Base-by-base conservation (phyloP, 2,329 filamentous ascomycete species). In the Talaromyces sp. region DNA sequence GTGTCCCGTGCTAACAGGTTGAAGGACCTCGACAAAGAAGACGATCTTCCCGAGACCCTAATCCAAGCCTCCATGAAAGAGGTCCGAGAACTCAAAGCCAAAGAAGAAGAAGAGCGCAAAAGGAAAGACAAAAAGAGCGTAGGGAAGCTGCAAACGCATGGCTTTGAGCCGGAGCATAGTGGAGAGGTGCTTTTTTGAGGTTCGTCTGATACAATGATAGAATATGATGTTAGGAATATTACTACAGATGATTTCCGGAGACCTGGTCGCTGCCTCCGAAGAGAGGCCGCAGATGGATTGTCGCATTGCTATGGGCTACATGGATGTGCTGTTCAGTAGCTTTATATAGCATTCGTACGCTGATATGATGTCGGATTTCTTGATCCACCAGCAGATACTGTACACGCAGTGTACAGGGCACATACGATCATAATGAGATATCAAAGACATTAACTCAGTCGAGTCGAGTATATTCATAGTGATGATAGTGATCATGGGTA, bases 1-100 rank as follows among this genome's bases (percentile, higher is more conserved):
- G 1, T 37, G 35, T 10, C 10, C 3, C 6, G 1, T 33, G 43
- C 5, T 62, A 35, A 47, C 5, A 3, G 43, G 3, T 8, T 50
- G 3, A n/a, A 85, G 84, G 95, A 99, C 76, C 87, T 99, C 27
- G 95, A 99, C 82, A 92, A 90, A 74, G 95, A 99, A 78, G 95
- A 99, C 77, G 89, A 96, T 66, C 84, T 92, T 14, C 92, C 92
- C 0, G 77, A 83, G 4, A 87, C 89, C 37, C 92, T 90, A 71
- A 82, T 85, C 70, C 82, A 83, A 68, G 92, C 88, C 1, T 85
- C 91, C 0, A 82, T 88, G 57, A 86, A 89, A 56, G 80, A 89
- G 68, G 91, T 96, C 43, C 87, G 89, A 69, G 86, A 85, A 67
- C 78, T 95, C 52, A 90, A 90, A 69, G 90, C 91, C 77, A 85